Evolutionary conservation across 1,139 yeast genomes (phyloP).

Genomic region (Hyphopichia khmerensis): DNA sequence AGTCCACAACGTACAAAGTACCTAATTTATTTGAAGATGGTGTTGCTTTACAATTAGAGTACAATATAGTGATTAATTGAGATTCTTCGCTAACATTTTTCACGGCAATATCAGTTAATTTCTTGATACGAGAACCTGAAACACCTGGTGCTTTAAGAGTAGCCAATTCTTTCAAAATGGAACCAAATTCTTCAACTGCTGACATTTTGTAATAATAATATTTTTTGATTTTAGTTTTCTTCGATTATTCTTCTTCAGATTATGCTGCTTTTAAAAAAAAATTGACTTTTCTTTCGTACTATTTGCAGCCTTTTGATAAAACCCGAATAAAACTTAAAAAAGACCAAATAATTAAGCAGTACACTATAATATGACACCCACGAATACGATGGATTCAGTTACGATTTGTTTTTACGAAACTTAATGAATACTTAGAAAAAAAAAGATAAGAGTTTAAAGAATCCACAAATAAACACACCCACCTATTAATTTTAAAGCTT

Average conservation of each 20-base stretch:
- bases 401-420: not conserved
- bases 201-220: conserved; percentile 19
- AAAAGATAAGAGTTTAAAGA: not conserved
- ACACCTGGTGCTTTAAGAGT: conserved; percentile 88
- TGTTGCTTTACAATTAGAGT: conserved; percentile 69
- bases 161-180: conserved; percentile 69
- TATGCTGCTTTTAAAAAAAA: not conserved
- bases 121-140: conserved; percentile 91
- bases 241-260: not conserved
- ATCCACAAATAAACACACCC: not conserved
- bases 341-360: too few relatives aligned
- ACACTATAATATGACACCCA: not conserved
- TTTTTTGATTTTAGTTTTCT: not conserved
- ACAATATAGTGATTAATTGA: conserved; percentile 56
- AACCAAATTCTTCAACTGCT: conserved; percentile 62
- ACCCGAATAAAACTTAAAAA: too few relatives aligned
- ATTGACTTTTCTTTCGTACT: not conserved
- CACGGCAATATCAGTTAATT: conserved; percentile 74
- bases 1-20: conserved; percentile 85
- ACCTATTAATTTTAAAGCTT: not conserved
- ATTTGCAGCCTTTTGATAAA: not conserved
- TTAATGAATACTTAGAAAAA: not conserved
- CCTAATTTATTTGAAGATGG: conserved; percentile 88
- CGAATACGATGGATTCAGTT: not conserved
- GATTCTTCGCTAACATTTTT: conserved; percentile 61